Evolutionary conservation across 495 filamentous ascomycete species (phyloP).

Genomic region (Saxophila tyrrhenica): DNA sequence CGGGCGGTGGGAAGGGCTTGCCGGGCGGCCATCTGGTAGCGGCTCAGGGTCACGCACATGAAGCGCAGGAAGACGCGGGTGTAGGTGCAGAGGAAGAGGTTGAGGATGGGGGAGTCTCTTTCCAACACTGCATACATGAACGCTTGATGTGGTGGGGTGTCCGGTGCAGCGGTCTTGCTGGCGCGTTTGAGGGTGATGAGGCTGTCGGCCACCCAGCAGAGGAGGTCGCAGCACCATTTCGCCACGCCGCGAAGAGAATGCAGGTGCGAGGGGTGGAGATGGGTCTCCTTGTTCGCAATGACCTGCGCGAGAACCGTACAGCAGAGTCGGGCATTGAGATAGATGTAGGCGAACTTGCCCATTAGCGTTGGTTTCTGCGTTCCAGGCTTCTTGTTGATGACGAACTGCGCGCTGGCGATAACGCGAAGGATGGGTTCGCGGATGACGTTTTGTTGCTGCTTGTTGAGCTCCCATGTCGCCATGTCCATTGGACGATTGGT

Average conservation of each 20-base stretch:
- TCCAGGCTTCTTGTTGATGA: conserved; percentile 59
- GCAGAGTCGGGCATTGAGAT: conserved; percentile 39
- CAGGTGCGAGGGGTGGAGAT: background rate
- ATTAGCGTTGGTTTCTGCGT: conserved; percentile 56
- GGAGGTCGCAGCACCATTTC: conserved; percentile 3
- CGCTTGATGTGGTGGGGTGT: background rate
- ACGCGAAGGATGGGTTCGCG: conserved; percentile 5
- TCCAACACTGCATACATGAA: background rate
- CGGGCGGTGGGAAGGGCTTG: background rate
- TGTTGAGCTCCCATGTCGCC: conserved; percentile 1
- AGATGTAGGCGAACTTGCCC: conserved; percentile 62
- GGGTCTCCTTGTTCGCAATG: background rate
- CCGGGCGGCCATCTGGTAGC: background rate
- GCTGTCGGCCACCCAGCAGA: conserved; percentile 7
- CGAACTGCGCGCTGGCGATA: conserved; percentile 52
- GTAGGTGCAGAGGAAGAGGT: conserved; percentile 15
- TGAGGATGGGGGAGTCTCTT: conserved; percentile 3
- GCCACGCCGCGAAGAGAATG: conserved; percentile 4
- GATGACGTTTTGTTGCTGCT: conserved; percentile 6
- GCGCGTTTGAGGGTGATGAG: background rate
- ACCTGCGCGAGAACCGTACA: background rate
- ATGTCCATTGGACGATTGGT: conserved; percentile 24
- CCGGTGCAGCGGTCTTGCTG: background rate
- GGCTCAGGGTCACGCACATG: background rate
- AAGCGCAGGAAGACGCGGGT: conserved; percentile 6